Base-by-base conservation (phyloP, 176 grass and related monocot genomes). In the sorghum (Sorghum bicolor) region DNA sequence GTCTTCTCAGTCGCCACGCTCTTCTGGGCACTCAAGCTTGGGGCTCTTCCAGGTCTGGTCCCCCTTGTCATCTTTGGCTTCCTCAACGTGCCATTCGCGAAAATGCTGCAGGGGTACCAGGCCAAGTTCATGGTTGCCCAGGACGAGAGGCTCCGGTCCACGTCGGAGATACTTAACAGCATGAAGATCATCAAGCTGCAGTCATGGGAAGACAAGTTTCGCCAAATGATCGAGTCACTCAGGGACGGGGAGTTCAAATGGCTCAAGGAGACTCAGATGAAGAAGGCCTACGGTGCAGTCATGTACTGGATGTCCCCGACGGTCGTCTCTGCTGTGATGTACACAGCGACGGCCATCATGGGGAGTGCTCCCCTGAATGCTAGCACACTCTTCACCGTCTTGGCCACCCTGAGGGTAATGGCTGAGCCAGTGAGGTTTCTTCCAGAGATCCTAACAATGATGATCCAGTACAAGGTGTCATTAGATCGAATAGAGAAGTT, bases 121-220 rank as follows among this genome's bases (percentile, higher is more conserved):
- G 69, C 91, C 13, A 90, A 83, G 74, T 91, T 98, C 85, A 98
- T 98, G 95, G 82, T 86, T 19, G 95, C 95, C 2, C 92, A 98
- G 83, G 95, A 98, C 28, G 82, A 88, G 16, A 84, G 95, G 80
- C 83, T 95, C 7, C 82, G 95, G 38, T 87, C 90, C 2, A 98
- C 95, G 31, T 94, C 90, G 7, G 95, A 98, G 84, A 74, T 82
- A 24, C 84, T 98, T 1, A 95, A 93, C 91, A 94, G 88, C 87
- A 98, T 98, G 95, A 98, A 95, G 87, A 93, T 95, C 79, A 94
- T 98, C 87, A 98, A 98, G 82, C 86, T 98, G 72, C 92, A 95
- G 85, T 93, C 95, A 32, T 95, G 92, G 95, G 95, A 98, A 36
- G 90, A 93, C 4, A 91, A 62, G 68, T 98, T 93, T 78, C 81